phyloP scores from a whole-genome alignment of 2,329 filamentous ascomycete species.

The Stachybotrys chlorohalonatus region DNA sequence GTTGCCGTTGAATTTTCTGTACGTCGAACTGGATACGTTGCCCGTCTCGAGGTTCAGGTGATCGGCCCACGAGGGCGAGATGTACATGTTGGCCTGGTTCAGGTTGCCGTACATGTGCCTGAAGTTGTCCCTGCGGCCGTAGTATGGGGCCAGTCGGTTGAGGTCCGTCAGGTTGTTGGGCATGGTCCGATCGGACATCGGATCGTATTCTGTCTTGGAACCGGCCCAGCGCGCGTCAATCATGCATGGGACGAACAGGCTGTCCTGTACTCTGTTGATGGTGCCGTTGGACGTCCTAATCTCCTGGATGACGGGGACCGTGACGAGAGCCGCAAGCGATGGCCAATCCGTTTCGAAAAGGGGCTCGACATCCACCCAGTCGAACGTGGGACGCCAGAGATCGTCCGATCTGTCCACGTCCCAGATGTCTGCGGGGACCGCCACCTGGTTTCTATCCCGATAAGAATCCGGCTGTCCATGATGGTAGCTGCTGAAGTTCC shows the following conservation, averaged over 20 bases:
- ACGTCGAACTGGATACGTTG: background rate
- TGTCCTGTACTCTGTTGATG: background rate
- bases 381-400: background rate
- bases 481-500: background rate
- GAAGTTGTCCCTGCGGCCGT: no score
- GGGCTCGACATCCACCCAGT: background rate
- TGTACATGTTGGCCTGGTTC: background rate
- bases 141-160: background rate
- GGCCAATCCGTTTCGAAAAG: background rate
- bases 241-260: background rate
- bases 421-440: background rate
- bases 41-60: background rate
- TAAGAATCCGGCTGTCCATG: background rate
- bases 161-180: background rate
- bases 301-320: background rate
- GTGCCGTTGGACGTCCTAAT: background rate
- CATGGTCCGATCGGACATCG: background rate
- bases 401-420: background rate
- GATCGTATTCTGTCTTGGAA: background rate
- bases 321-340: background rate
- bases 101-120: background rate
- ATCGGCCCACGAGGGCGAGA: background rate
- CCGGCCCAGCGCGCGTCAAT: constrained; percentile 1
- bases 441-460: background rate
- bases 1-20: background rate